These are phyloP conservation scores for Candida quercuum DNA, from an alignment of 805 yeast genomes.

Conservation along the genomic window DNA sequence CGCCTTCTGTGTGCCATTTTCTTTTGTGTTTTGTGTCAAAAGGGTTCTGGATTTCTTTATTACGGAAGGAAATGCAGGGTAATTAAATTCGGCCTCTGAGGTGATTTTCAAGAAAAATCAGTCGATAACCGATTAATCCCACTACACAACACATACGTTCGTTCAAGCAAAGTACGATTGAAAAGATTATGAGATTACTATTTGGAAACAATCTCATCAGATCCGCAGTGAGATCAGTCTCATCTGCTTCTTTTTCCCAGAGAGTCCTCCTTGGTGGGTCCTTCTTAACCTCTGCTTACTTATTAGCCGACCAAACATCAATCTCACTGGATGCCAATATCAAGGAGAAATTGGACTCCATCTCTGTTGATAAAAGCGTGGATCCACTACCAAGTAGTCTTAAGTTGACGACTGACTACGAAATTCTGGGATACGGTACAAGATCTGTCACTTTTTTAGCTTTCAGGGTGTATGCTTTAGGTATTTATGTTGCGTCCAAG, in stretches of 20 bases:
- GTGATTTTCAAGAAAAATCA: too few relatives aligned
- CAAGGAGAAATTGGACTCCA: slow-evolving; percentile 18
- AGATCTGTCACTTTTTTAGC: slow-evolving; percentile 78
- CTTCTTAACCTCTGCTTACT: background rate
- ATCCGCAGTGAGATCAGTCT: background rate
- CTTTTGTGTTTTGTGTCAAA: too few relatives aligned
- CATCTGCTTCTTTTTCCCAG: background rate
- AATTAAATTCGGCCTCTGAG: too few relatives aligned
- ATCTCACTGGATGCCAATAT: slow-evolving; percentile 11
- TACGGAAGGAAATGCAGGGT: too few relatives aligned
- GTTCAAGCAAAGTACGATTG: too few relatives aligned
- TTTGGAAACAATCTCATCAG: slow-evolving; percentile 48
- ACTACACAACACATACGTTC: too few relatives aligned
- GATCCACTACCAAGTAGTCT: slow-evolving; percentile 30
- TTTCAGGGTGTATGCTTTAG: slow-evolving; percentile 84
- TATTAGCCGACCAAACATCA: background rate
- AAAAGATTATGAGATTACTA: too few relatives aligned
- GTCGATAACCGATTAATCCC: too few relatives aligned
- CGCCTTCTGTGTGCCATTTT: background rate
- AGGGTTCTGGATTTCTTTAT: too few relatives aligned
- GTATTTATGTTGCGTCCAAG: slow-evolving; percentile 64
- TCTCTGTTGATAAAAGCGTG: slow-evolving; percentile 46
- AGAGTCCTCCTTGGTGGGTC: background rate
- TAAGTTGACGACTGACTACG: slow-evolving; percentile 33
- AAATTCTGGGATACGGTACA: slow-evolving; percentile 73